Conservation (phyloP, 2,329 filamentous ascomycete species). For the Botrytis porri region DNA sequence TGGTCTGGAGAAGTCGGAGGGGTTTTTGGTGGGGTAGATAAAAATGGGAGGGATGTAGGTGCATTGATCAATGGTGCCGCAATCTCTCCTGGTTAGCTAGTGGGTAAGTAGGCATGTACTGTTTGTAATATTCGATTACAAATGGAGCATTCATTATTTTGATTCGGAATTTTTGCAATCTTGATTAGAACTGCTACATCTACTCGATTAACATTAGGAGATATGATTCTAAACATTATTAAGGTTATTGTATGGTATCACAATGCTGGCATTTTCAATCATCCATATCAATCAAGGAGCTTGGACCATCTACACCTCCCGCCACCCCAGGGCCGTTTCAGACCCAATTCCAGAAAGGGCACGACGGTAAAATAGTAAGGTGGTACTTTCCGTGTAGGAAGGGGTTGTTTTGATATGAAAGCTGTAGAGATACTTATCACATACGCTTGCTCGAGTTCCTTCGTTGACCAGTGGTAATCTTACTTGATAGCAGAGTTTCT, state of each 20-base stretch:
- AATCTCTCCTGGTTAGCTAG: not conserved
- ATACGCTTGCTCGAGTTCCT: not conserved
- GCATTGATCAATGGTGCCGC: not conserved
- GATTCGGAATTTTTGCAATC: not conserved
- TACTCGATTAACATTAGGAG: not conserved
- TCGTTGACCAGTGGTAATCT: not conserved
- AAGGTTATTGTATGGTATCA: too few relatives aligned
- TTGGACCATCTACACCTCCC: not conserved
- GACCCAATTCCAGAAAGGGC: not conserved
- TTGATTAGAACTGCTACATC: not conserved
- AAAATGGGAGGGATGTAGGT: not conserved
- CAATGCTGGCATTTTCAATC: too few relatives aligned
- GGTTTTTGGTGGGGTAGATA: constrained; percentile 1
- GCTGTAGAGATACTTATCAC: not conserved
- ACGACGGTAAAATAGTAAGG: not conserved
- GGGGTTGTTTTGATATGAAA: not conserved
- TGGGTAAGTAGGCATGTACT: not conserved
- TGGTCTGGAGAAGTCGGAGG: constrained; percentile 20
- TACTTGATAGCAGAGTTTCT: not conserved
- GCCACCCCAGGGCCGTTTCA: not conserved
- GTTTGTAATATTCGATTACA: not conserved
- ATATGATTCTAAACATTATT: too few relatives aligned
- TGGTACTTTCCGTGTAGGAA: not conserved
- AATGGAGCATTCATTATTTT: not conserved
- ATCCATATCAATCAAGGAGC: not conserved